Evolutionary conservation across 352 stramenopile species (phyloP).

Genomic region (Pythium chondricola): DNA sequence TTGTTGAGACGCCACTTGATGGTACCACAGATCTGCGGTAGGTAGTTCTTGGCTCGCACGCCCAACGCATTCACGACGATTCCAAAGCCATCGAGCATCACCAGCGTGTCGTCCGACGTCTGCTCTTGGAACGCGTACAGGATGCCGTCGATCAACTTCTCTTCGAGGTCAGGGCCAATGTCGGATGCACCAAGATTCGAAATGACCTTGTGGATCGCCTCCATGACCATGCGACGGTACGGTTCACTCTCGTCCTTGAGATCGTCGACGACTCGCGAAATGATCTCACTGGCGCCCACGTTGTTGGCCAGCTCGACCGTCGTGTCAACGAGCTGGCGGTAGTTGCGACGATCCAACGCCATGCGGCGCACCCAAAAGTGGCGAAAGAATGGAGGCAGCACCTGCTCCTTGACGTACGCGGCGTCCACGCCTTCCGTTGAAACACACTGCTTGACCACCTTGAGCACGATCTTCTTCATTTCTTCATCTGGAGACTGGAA

Average conservation of each 20-base stretch:
- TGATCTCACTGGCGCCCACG: slow-evolving; percentile 98
- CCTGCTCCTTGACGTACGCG: slow-evolving; percentile 96
- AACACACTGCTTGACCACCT: slow-evolving; percentile 98
- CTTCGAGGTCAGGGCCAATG: slow-evolving; percentile 96
- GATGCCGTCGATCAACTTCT: slow-evolving; percentile 99
- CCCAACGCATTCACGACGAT: slow-evolving; percentile 98
- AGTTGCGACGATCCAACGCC: slow-evolving; percentile 97
- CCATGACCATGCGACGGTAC: slow-evolving; percentile 99
- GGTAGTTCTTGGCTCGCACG: slow-evolving; percentile 96
- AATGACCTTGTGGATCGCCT: slow-evolving; percentile 98
- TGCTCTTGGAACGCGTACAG: slow-evolving; percentile 99
- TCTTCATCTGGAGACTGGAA: slow-evolving; percentile 99
- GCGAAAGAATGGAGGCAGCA: slow-evolving; percentile 98
- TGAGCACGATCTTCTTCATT: slow-evolving; percentile 98
- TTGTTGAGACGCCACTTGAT: slow-evolving; percentile 99
- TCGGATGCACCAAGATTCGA: slow-evolving; percentile 95
- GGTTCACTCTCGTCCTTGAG: slow-evolving; percentile 99
- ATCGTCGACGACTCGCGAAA: slow-evolving; percentile 96
- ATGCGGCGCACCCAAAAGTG: slow-evolving; percentile 99
- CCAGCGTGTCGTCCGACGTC: slow-evolving; percentile 89
- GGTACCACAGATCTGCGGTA: slow-evolving; percentile 97
- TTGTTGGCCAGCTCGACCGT: slow-evolving; percentile 98
- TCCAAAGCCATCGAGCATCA: slow-evolving; percentile 98
- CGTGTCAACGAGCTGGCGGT: slow-evolving; percentile 98
- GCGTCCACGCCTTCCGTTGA: slow-evolving; percentile 97